Percentiles rank a stretch among this genome's conserved stretches.
Conservation (phyloP, 331 rosid species). For the Quercus lobata region DNA sequence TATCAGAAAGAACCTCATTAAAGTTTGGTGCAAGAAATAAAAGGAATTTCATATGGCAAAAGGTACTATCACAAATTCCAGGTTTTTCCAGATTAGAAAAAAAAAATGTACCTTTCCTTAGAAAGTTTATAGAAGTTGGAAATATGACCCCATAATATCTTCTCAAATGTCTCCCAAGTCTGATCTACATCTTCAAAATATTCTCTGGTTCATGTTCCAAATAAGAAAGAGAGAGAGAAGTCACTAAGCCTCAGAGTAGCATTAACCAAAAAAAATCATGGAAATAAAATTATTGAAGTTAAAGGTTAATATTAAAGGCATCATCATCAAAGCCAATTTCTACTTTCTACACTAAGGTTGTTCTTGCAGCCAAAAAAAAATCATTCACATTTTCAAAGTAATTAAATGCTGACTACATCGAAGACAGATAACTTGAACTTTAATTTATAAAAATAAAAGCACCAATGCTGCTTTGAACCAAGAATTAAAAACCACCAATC, state of each 20-base stretch:
- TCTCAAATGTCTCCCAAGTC: slow-evolving; percentile 98
- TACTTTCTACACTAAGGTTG: no score
- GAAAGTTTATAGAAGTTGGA: slow-evolving; percentile 88
- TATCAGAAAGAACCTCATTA: background rate
- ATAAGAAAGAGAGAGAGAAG: slow-evolving; percentile 8
- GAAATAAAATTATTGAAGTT: slow-evolving; percentile 3
- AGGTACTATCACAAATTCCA: background rate
- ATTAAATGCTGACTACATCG: no score
- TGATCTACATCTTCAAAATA: slow-evolving; percentile 95
- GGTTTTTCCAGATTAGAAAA: slow-evolving; percentile 2
- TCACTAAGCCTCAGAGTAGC: background rate
- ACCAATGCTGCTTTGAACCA: slow-evolving; percentile 6
- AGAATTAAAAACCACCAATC: background rate
- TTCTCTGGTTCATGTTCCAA: slow-evolving; percentile 49
- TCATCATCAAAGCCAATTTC: background rate
- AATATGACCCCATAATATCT: slow-evolving; percentile 85
- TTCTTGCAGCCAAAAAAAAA: no score
- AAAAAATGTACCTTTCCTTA: slow-evolving; percentile 75
- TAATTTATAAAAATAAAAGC: background rate
- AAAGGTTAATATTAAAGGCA: background rate
- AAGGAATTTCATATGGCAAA: background rate
- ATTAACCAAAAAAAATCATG: background rate
- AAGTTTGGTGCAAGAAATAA: background rate
- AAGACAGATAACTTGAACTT: no score
- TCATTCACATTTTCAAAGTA: no score